phyloP scores from a whole-genome alignment of 108 stramenopile genomes.

The Nitzschia sp. region DNA sequence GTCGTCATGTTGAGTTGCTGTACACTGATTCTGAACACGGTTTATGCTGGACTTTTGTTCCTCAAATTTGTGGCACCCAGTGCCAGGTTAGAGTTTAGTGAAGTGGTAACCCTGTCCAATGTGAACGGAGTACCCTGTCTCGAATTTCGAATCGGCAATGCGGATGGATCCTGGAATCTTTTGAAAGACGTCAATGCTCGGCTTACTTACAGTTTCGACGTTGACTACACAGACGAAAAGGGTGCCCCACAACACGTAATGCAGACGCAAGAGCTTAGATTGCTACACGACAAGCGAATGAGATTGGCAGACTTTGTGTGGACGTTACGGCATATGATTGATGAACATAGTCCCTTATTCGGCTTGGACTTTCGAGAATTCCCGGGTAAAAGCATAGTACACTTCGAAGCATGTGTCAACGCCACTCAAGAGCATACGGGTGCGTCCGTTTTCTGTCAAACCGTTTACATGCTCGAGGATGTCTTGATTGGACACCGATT shows the following conservation, averaged over 20 bases:
- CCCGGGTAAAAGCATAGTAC: neutral
- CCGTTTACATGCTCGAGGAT: slow-evolving; percentile 3
- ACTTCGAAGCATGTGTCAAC: slow-evolving; percentile 1
- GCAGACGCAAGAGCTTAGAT: neutral
- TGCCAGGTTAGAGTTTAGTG: neutral
- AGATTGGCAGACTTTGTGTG: slow-evolving; percentile 29
- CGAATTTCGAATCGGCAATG: slow-evolving; percentile 21
- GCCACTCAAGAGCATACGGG: slow-evolving; percentile 11
- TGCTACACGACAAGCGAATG: neutral
- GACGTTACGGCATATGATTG: slow-evolving; percentile 60
- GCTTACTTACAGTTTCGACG: neutral
- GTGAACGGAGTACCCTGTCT: slow-evolving; percentile 13
- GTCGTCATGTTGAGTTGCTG: slow-evolving; percentile 3
- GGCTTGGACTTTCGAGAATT: slow-evolving; percentile 9
- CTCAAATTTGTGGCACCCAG: slow-evolving; percentile 14
- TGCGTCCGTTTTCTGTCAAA: neutral
- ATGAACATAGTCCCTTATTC: slow-evolving; percentile 54
- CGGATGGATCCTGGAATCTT: slow-evolving; percentile 1
- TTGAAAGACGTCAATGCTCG: neutral
- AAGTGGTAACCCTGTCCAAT: slow-evolving; percentile 20
- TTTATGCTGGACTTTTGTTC: slow-evolving; percentile 22
- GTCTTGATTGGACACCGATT: slow-evolving; percentile 16
- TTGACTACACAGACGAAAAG: neutral
- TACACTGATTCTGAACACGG: neutral
- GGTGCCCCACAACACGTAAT: neutral